These are phyloP conservation scores for Kwoniella mangroviensis DNA, from an alignment of 768 basidiomycete genomes.

Conservation along the genomic window DNA sequence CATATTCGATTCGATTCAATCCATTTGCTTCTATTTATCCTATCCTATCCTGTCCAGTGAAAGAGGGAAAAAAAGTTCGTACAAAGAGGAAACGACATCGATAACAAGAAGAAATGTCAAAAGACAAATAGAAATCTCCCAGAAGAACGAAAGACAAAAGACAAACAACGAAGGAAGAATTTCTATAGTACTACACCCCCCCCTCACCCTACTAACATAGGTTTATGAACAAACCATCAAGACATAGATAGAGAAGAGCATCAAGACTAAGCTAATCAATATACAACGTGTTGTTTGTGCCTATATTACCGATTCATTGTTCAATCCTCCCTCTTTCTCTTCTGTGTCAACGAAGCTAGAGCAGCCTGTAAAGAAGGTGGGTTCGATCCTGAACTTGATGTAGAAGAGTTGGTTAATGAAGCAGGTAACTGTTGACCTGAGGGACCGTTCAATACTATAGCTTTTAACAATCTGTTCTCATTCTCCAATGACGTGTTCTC, in stretches of 20 bases:
- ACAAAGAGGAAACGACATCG: not conserved
- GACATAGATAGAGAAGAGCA: not conserved
- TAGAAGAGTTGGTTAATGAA: not conserved
- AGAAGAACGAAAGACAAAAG: not conserved
- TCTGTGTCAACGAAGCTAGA: constrained; percentile 25
- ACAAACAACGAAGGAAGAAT: not conserved
- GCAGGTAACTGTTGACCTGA: constrained; percentile 11
- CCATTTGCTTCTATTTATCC: not conserved
- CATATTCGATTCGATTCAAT: not conserved
- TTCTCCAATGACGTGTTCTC: constrained; percentile 49
- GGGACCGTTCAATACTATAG: constrained; percentile 41
- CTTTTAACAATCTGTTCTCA: constrained; percentile 49
- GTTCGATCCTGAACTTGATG: not conserved
- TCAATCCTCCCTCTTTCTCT: constrained; percentile 29
- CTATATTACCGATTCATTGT: not conserved
- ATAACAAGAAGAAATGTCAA: not conserved
- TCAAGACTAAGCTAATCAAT: not conserved
- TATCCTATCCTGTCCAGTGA: not conserved
- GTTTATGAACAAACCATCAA: too few species aligned
- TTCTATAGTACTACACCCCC: not conserved
- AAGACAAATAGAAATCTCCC: not conserved
- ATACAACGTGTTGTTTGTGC: not conserved
- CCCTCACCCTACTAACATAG: not conserved
- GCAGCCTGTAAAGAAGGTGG: constrained; percentile 17
- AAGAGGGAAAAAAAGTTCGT: not conserved